Evolutionary conservation across 2,329 filamentous ascomycete genomes (phyloP).

Genomic region (Aphanocladium album): DNA sequence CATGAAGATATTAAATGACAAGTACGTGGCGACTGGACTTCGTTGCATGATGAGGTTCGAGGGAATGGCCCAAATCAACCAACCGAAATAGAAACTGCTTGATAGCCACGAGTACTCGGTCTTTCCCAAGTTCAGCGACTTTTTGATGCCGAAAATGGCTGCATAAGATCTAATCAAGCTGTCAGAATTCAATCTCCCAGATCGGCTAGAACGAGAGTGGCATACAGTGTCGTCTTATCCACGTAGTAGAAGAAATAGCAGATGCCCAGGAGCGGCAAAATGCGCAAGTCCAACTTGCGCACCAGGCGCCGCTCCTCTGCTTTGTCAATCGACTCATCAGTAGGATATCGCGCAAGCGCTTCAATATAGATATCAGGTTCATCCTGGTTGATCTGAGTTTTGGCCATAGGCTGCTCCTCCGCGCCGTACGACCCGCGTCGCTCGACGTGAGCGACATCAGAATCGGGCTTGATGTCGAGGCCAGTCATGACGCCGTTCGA

Average conservation of each 20-base stretch:
- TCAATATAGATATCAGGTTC: conserved; percentile 28
- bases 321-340: conserved; percentile 32
- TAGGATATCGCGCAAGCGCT: conserved; percentile 31
- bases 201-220: background rate
- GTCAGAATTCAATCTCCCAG: background rate
- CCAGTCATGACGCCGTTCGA: background rate
- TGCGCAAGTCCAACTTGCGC: conserved; percentile 34
- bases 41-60: conserved; percentile 28
- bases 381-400: conserved; percentile 18
- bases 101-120: conserved; percentile 48
- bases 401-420: background rate
- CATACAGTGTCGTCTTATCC: conserved; percentile 45
- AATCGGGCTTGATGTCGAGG: background rate
- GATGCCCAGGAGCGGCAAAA: conserved; percentile 33
- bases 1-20: conserved; percentile 47
- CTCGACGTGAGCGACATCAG: background rate
- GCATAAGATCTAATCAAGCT: conserved; percentile 46
- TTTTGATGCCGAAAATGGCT: conserved; percentile 58
- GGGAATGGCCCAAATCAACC: conserved; percentile 32
- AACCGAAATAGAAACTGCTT: conserved; percentile 33
- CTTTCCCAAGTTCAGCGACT: conserved; percentile 53
- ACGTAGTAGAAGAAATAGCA: conserved; percentile 39
- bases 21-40: conserved; percentile 31
- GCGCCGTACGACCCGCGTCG: background rate
- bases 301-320: conserved; percentile 27